Conservation (phyloP, 2,329 filamentous ascomycete species). For the Mariannaea sp. region DNA sequence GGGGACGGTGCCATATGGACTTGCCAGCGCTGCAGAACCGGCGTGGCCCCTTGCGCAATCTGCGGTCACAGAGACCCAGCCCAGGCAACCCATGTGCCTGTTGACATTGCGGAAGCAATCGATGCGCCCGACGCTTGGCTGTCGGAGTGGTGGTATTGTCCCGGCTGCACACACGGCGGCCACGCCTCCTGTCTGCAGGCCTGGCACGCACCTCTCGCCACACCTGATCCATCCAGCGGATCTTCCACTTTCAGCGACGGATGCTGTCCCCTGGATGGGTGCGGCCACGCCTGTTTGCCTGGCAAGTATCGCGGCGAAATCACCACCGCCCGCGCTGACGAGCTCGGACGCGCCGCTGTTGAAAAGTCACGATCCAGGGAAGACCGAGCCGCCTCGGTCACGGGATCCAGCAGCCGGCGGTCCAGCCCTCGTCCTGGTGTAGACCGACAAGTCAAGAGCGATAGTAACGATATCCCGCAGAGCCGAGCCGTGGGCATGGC, state of each 20-base stretch:
- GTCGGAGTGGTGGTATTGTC: conserved; percentile 66
- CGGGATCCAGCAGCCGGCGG: conserved; percentile 33
- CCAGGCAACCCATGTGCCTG: conserved; percentile 45
- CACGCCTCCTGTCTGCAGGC: conserved; percentile 63
- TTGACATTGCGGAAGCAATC: conserved; percentile 38
- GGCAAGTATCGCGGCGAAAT: conserved; percentile 59
- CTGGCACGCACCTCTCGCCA: conserved; percentile 56
- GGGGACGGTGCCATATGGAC: conserved; percentile 56
- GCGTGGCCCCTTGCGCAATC: conserved; percentile 62
- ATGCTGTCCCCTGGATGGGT: conserved; percentile 68
- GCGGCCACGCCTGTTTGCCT: conserved; percentile 66
- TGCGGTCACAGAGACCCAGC: conserved; percentile 60
- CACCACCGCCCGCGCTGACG: conserved; percentile 53
- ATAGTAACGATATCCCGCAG: conserved; percentile 60
- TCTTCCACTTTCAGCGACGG: conserved; percentile 53
- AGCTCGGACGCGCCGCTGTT: conserved; percentile 54
- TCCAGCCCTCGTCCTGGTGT: conserved; percentile 37
- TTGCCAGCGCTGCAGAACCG: conserved; percentile 59
- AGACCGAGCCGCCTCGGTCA: conserved; percentile 23
- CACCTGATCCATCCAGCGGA: conserved; percentile 21
- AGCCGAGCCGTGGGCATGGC: conserved; percentile 66
- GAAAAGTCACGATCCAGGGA: conserved; percentile 44
- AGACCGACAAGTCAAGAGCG: conserved; percentile 46
- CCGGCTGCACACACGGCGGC: conserved; percentile 65
- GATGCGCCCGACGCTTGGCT: conserved; percentile 36